Evolutionary conservation across 2,329 filamentous ascomycete genomes (phyloP), one percentile per base, ranked within the genome.

Genomic region (Fusarium sp.): DNA sequence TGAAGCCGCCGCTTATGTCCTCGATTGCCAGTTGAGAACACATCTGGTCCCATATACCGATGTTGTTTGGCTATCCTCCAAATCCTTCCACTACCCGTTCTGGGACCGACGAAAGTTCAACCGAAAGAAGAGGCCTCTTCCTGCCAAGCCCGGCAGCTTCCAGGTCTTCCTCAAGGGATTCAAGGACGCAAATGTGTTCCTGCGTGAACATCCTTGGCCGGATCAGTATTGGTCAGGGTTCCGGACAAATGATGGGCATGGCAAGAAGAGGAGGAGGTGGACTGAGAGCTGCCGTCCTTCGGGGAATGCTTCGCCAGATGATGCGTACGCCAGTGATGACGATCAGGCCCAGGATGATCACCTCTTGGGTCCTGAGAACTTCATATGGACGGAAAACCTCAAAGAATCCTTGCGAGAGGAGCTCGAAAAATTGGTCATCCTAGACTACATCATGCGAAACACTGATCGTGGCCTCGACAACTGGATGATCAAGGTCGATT

Each of bases 401-500:
- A 97, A 98, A 80, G 94, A 97, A 82, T 93, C 94, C 0, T 98
- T 99, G 81, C 88, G 97, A 40, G 97, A 99, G 82, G 94, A 98
- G 84, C 88, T 99, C 57, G 97, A 99, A 84, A 98, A 98, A 83
- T 87, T 99, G 9, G 97, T 99, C 25, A 97, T 99, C 79, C 84
- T 99, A 74, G 97, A 99, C 84, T 99, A 99, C 81, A 97, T 99
- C 73, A 99, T 99, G 97, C 91, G 97, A 67, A 99, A 99, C 80
- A 99, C 97, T 2, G 97, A 99, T 82, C 90, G 97, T 84, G 97
- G 97, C 2, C 87, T 98, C 66, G 97, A 99, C 82, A 99, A 99
- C 79, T 99, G 97, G 97, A 99, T 99, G 97, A 95, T 99, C 80
- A 97, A 95, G 82, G 94, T 99, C 35, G 95, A 99, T 82, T 94